Evolutionary conservation across 2,329 filamentous ascomycete species (phyloP), one percentile per base, ranked within the genome.

Genomic region (Xylaria arbuscula): DNA sequence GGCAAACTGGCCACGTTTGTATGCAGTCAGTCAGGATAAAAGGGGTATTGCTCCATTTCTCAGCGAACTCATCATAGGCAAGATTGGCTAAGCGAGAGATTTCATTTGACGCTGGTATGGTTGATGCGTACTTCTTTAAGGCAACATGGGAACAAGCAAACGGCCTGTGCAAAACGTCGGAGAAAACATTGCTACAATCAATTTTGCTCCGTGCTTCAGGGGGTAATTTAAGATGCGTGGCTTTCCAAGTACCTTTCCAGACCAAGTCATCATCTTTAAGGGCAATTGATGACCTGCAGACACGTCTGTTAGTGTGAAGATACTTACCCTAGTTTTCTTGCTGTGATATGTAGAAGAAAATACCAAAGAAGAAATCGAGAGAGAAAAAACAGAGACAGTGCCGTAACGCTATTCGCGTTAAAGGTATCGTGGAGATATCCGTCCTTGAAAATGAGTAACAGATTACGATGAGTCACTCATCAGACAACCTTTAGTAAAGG

Each of bases 21-120:
- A 98, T 92, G 17, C 92, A 93, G 13, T 89, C 83, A 7, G 94
- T 97, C 60, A 98, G 86, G 62, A 98, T 90, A 80, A 98, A 98
- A 0, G 95, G 96, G 70, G 86, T 88, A 76, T 92, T 86, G 15
- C 92, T 92, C 93, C 93, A 98, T 24, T 84, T 83, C 10, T 86
- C 83, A 0, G 91, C 87, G 76, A 97, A 98, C 54, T 95, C 91
- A 40, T 89, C 86, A 40, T 89, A 87, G 0, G 89, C 87, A 28
- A 98, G 84, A 73, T 93, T 85, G 6, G 85, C 77, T 9, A 97
- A 82, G 13, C 92, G 88, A 2, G 85, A 77, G 61, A 98, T 97
- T 72, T 89, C 83, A 77, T 98, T 98, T 45, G 82, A 79, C 40
- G 81, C 74, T 1, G 94, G 94, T 45, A 98, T 97, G 59, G 87